Conservation (phyloP, 495 filamentous ascomycete genomes). For the Aspergillus kassunensis region DNA sequence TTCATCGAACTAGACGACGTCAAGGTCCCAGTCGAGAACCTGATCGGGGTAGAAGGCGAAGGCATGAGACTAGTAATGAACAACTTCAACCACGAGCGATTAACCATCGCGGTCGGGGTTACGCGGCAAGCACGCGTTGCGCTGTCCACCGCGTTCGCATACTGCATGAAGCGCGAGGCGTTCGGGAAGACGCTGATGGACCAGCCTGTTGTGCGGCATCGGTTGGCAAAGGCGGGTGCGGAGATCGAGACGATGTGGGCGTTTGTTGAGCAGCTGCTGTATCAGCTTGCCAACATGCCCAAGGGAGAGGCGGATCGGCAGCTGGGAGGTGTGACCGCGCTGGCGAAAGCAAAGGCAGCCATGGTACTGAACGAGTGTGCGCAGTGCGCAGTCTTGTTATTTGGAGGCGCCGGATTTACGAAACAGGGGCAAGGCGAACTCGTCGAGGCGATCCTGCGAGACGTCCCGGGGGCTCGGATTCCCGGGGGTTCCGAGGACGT, state of each 20-base stretch:
- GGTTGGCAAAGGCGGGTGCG: conserved; percentile 66
- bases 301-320: conserved; percentile 61
- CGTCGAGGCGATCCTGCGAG: conserved; percentile 64
- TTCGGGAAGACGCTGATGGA: conserved; percentile 72
- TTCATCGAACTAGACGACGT: conserved; percentile 76
- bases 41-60: conserved; percentile 65
- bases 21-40: conserved; percentile 61
- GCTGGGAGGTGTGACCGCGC: conserved; percentile 64
- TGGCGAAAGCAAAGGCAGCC: conserved; percentile 66
- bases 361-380: conserved; percentile 70
- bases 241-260: conserved; percentile 67
- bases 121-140: conserved; percentile 63
- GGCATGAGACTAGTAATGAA: conserved; percentile 78
- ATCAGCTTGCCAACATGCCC: conserved; percentile 58
- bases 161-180: conserved; percentile 67
- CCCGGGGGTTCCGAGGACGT: conserved; percentile 76
- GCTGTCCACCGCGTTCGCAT: conserved; percentile 60
- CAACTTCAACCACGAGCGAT: conserved; percentile 80
- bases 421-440: conserved; percentile 65
- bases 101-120: conserved; percentile 59
- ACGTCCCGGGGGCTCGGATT: conserved; percentile 59
- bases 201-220: conserved; percentile 68
- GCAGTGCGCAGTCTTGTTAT: conserved; percentile 61
- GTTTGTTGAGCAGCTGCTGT: conserved; percentile 73
- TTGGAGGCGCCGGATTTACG: conserved; percentile 71